These are phyloP conservation scores for Nyctanthes arbortristis DNA, from an alignment of 257 asterid genomes.

Conservation along the genomic window DNA sequence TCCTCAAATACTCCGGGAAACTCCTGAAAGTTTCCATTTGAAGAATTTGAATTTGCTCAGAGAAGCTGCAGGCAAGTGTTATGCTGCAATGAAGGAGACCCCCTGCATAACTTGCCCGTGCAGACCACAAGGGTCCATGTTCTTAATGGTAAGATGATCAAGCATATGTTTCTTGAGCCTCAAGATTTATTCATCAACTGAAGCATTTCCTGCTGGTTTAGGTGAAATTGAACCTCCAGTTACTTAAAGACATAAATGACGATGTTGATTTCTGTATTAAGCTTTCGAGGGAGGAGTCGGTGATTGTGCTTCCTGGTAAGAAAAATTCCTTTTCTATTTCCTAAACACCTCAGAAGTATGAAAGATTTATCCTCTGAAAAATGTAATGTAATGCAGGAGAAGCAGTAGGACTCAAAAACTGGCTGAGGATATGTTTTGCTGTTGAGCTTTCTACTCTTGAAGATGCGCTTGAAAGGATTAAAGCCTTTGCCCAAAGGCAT, in stretches of 20 bases:
- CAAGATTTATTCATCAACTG: not conserved
- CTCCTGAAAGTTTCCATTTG: conserved; percentile 43
- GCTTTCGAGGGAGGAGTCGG: conserved; percentile 71
- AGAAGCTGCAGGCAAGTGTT: conserved; percentile 52
- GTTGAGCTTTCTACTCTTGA: conserved; percentile 47
- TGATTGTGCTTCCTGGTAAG: conserved; percentile 58
- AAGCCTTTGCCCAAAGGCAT: conserved; percentile 57
- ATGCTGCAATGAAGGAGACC: conserved; percentile 38
- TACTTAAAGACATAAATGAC: conserved; percentile 45
- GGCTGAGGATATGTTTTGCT: conserved; percentile 63
- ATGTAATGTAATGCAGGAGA: conserved; percentile 37
- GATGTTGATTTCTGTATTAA: conserved; percentile 63
- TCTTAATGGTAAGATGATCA: too few relatives aligned
- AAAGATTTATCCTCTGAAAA: not conserved
- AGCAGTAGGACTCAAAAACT: conserved; percentile 53
- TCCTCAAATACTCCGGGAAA: conserved; percentile 53
- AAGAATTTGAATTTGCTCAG: conserved; percentile 45
- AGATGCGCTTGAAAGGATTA: conserved; percentile 62
- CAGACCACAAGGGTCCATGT: conserved; percentile 76
- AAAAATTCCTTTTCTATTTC: not conserved
- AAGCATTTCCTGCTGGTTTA: conserved; percentile 18
- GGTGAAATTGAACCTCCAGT: conserved; percentile 47
- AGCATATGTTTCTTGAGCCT: conserved; percentile 8
- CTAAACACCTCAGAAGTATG: not conserved
- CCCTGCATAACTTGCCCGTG: conserved; percentile 49